phyloP scores from a whole-genome alignment of 768 basidiomycete species.

The Crucibulum laeve region DNA sequence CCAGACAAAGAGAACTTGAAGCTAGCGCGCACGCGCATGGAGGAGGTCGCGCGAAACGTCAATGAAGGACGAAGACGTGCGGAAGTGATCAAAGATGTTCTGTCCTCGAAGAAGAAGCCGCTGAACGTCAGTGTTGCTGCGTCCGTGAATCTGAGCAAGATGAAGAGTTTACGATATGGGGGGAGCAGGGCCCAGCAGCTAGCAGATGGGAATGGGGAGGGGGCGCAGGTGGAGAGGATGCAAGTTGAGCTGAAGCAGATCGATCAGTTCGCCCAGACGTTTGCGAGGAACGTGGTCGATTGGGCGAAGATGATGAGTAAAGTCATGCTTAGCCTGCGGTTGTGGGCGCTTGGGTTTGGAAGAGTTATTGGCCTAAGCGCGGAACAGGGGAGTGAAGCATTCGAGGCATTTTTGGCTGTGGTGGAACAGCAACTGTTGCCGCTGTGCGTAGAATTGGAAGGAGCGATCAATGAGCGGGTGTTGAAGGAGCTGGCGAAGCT shows the following conservation, averaged over 20 bases:
- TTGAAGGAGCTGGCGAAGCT: slow-evolving; percentile 56
- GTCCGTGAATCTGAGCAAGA: slow-evolving; percentile 54
- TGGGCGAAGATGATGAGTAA: slow-evolving; percentile 56
- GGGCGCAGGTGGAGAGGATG: slow-evolving; percentile 48
- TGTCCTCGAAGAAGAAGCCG: slow-evolving; percentile 40
- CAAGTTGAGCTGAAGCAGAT: slow-evolving; percentile 53
- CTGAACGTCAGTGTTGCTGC: slow-evolving; percentile 43
- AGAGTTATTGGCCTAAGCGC: slow-evolving; percentile 58
- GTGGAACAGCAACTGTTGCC: slow-evolving; percentile 50
- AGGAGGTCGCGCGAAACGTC: slow-evolving; percentile 69
- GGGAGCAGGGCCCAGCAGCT: slow-evolving; percentile 10
- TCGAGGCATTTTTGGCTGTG: slow-evolving; percentile 65
- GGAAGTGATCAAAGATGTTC: slow-evolving; percentile 76
- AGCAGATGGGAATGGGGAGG: slow-evolving; percentile 31
- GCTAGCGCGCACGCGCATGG: slow-evolving; percentile 53
- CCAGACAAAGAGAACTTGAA: slow-evolving; percentile 58
- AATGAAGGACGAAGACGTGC: slow-evolving; percentile 75
- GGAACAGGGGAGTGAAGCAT: slow-evolving; percentile 52
- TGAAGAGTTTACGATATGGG: slow-evolving; percentile 47
- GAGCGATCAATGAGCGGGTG: slow-evolving; percentile 46
- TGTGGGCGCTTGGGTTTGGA: slow-evolving; percentile 66
- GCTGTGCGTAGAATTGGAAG: slow-evolving; percentile 49
- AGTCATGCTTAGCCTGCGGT: slow-evolving; percentile 43
- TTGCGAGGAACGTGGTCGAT: slow-evolving; percentile 57
- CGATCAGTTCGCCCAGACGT: slow-evolving; percentile 54